Evolutionary conservation across 371 early-diverging fungal species (phyloP), one percentile per base, ranked within the genome.

Genomic region (Apophysomyces trapeziformis): DNA sequence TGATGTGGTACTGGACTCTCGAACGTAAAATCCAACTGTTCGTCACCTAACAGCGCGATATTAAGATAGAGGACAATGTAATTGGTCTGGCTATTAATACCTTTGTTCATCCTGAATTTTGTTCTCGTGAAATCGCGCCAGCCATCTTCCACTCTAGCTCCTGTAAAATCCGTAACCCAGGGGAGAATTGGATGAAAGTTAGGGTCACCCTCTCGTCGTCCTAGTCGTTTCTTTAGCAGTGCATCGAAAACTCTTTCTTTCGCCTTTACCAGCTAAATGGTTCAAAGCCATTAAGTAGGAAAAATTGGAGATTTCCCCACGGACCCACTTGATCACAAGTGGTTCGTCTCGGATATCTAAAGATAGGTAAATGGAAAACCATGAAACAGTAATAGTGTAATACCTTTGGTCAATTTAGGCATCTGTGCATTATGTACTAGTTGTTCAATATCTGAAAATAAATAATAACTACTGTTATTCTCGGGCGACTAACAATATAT

Each of bases 231-330:
- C 59, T 37, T 47, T 21, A 13, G 57, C 13, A 41, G 35, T n/a
- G 65, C 32, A n/a, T 36, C 6, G 54, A 43, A 21, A n/a, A 61
- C 12, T 26, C 0, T 26, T 38, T n/a, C 44, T 26, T 12, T 41
- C 7, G 14, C 4, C 7, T 39, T 57, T 64, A 71, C 92, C 93
- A 12, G 93, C 90, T 2, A 92, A 75, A 58, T 89, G 86, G 60
- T 95, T 95, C 32, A 95, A 76, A 12, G 86, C 84, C 92, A 95
- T 92, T 43, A 95, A 64, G 72, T 95, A 95, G 9, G 90, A 87
- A 67, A 83, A 95, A 65, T 94, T 95, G 36, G 91, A 90, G 39
- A 95, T 90, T 26, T 89, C 85, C 14, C 90, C 90, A 21, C 80
- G 77, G 5, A 84, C 82, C 95, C 95, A 95, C 38, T 80, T 79